Percentiles rank a stretch among this genome's conserved stretches.
Conservation (phyloP, 495 filamentous ascomycete species). For the Penicillium roqueforti region DNA sequence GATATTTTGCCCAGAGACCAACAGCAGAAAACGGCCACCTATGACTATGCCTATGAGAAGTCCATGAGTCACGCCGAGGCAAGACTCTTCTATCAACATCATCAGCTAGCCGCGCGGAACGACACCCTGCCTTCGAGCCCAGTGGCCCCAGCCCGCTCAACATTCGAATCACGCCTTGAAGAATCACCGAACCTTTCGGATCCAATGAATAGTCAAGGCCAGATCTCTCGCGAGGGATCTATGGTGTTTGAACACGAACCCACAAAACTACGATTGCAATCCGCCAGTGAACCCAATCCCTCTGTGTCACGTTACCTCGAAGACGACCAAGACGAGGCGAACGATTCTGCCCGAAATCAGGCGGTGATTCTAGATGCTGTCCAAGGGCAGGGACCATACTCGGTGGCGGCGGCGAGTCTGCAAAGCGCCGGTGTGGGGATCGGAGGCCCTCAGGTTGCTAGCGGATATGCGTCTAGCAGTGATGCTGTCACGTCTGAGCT, state of each 20-base stretch:
- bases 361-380: conserved; percentile 39
- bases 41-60: conserved; percentile 84
- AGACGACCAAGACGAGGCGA: conserved; percentile 37
- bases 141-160: conserved; percentile 11
- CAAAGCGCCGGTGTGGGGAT: conserved; percentile 50
- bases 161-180: conserved; percentile 10
- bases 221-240: conserved; percentile 9
- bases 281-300: conserved; percentile 3
- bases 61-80: conserved; percentile 87
- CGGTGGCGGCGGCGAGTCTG: conserved; percentile 44
- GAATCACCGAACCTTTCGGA: conserved; percentile 1
- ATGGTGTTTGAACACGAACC: conserved; percentile 13
- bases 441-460: conserved; percentile 41
- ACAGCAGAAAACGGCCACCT: conserved; percentile 75
- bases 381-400: conserved; percentile 44
- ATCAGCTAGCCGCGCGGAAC: conserved; percentile 52
- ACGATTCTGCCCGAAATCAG: conserved; percentile 45
- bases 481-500: conserved; percentile 76
- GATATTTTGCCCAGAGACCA: conserved; percentile 70
- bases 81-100: conserved; percentile 91
- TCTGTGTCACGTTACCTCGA: conserved; percentile 13
- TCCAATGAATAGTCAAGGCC: conserved; percentile 7
- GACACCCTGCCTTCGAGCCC: conserved; percentile 24
- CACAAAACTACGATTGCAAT: conserved; percentile 9
- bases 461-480: conserved; percentile 52